Base-by-base conservation (phyloP, 306 rosid species). In the Delonix regia region DNA sequence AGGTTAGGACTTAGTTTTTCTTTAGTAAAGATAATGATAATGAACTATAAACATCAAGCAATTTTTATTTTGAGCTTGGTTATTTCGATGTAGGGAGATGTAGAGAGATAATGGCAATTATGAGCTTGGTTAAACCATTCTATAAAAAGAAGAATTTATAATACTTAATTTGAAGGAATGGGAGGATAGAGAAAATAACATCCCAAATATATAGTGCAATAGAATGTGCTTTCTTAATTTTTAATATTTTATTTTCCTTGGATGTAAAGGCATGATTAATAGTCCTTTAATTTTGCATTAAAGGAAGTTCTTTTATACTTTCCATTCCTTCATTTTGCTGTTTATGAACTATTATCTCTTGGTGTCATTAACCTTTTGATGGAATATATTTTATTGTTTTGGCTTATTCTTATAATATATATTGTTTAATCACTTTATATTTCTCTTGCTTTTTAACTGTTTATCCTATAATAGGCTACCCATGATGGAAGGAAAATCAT, bases 401-500 rank as follows among this genome's bases (percentile, higher is more conserved):
- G 55, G 42, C 59, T 39, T 21, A 30, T 34, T 42, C 77, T 36
- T 62, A 10, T 15, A 49, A 28, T 49, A 71, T n/a, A n/a, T 72
- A 18, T n/a, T 38, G 61, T 78, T 41, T 49, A 25, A 41, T 30
- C 7, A 65, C 51, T 34, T 68, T 44, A 53, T 80, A 19, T 36
- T 69, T n/a, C n/a, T n/a, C n/a, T 66, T 36, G 44, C 69, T 57
- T 42, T 75, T 22, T 70, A 57, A 71, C 25, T 16, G 9, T 71
- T 21, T 82, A 22, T 75, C 45, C 65, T 27, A 41, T 45, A 74
- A 53, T 80, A 95, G 99, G 99, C 91, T 83, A 90, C 89, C 48
- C 99, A 83, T 77, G 95, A 89, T 68, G 98, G 98, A 71, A 96
- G 90, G 11, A 73, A 83, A 81, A 91, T 95, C 73, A 85, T 78